phyloP scores from a whole-genome alignment of 2,329 filamentous ascomycete genomes.

The Cadophora malorum region DNA sequence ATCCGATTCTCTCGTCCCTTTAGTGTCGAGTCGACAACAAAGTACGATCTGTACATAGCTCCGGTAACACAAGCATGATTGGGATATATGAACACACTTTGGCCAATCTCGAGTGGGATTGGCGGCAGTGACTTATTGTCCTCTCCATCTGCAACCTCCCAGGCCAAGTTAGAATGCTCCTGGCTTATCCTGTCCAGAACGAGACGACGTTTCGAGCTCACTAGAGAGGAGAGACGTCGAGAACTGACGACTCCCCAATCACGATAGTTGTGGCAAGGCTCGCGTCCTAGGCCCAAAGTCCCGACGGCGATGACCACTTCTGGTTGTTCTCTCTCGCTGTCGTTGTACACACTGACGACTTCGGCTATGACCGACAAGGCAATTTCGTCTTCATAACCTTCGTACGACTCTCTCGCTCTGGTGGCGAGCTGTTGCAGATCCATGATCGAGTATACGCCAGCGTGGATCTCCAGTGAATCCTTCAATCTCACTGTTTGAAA shows the following conservation, averaged over 20 bases:
- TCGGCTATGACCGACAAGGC: not conserved
- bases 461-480: not conserved
- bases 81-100: not conserved
- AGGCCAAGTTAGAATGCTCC: not conserved
- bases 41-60: not conserved
- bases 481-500: not conserved
- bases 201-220: not conserved
- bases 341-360: conserved; percentile 1
- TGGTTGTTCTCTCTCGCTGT: not conserved
- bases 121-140: not conserved
- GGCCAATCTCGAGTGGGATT: not conserved
- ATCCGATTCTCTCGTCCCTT: not conserved
- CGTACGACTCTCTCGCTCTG: not conserved
- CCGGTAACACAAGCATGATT: not conserved
- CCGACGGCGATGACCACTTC: not conserved
- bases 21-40: not conserved
- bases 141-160: not conserved
- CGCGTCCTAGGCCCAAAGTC: not conserved
- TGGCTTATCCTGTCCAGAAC: not conserved
- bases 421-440: not conserved
- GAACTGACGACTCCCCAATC: not conserved
- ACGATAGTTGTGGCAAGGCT: not conserved
- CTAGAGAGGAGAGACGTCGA: not conserved
- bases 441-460: conserved; percentile 2
- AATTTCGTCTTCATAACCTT: not conserved